Evolutionary conservation across 1,284 basidiomycete genomes (phyloP).

Genomic region (Ceratobasidium papillatum): DNA sequence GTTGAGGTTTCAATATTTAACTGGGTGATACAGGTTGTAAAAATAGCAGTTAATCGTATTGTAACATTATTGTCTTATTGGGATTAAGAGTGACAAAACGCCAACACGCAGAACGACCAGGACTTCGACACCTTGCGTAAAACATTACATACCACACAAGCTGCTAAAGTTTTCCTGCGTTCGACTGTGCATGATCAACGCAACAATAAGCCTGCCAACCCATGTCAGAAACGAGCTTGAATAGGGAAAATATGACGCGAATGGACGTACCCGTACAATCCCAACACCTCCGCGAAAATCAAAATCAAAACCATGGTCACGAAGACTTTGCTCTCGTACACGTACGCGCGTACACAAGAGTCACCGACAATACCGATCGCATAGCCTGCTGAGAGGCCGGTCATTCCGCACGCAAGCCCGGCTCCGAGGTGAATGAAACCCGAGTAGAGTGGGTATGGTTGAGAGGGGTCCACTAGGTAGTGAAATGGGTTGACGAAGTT

Average conservation of each 20-base stretch:
- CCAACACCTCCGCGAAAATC: constrained; percentile 94
- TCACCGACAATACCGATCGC: constrained; percentile 98
- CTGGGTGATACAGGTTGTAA: neutral
- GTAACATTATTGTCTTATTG: constrained; percentile 33
- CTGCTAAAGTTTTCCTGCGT: constrained; percentile 49
- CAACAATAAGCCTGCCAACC: constrained; percentile 77
- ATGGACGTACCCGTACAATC: constrained; percentile 73
- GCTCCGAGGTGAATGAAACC: constrained; percentile 97
- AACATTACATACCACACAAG: neutral
- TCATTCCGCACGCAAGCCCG: constrained; percentile 89
- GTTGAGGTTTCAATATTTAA: neutral
- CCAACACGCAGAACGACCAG: neutral
- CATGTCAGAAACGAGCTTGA: constrained; percentile 53
- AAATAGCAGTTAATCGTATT: neutral
- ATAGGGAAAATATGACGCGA: constrained; percentile 50
- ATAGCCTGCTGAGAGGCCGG: constrained; percentile 95
- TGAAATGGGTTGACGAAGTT: neutral
- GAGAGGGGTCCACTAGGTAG: constrained; percentile 64
- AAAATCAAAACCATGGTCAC: constrained; percentile 90
- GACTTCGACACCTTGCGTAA: neutral
- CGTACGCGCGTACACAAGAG: constrained; percentile 65
- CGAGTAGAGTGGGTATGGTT: constrained; percentile 71
- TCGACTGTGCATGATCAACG: constrained; percentile 84
- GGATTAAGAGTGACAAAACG: neutral
- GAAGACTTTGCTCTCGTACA: constrained; percentile 69